Base-by-base conservation (phyloP, 2,329 filamentous ascomycete genomes). In the Hymenoscyphus repandus region DNA sequence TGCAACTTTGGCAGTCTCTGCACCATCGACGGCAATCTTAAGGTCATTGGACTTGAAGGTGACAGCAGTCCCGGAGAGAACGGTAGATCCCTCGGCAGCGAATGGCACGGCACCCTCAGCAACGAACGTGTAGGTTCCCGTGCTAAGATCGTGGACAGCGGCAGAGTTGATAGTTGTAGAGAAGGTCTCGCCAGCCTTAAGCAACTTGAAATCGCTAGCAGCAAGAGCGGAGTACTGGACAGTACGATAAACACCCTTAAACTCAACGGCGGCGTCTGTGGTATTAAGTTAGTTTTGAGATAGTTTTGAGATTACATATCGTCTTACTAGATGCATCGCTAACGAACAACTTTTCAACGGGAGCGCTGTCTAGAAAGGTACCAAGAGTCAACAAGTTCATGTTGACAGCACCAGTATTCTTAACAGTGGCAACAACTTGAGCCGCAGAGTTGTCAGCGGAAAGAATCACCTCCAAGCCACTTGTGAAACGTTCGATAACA, bases 11-110 rank as follows among this genome's bases (percentile, higher is more conserved):
- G 73, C 72, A 9, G 83, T 82, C 44, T 74, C 64, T 10, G 68
- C 68, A 15, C 77, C 81, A 55, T 86, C 75, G 38, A 88, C 71
- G 5, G 73, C 67, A 53, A 83, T 71, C 46, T 72, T 72, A 43
- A 86, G 66, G 13, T 72, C 71, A 68, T 86, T 86, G 62, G 78
- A 82, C 47, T 72, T 68, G 68, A 77, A 86, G 10, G 74, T 65
- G 2, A 85, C 64, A 40, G 73, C 74, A 10, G 58, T 52, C 44
- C 78, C 80, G 9, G 74, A 66, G 33, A 87, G 72, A 37, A 74
- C 68, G 42, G 72, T 80, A 17, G 72, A 74, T 60, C 74, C 70
- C 39, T 69, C 69, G 18, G 73, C 70, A 30, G 82, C 78, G 49
- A 76, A 77, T 7, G 79, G 76, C 39, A 86, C 72, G 10, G 73